Evolutionary conservation across 2,329 filamentous ascomycete species (phyloP), one percentile per base, ranked within the genome.

Genomic region (Diplodia seriata): DNA sequence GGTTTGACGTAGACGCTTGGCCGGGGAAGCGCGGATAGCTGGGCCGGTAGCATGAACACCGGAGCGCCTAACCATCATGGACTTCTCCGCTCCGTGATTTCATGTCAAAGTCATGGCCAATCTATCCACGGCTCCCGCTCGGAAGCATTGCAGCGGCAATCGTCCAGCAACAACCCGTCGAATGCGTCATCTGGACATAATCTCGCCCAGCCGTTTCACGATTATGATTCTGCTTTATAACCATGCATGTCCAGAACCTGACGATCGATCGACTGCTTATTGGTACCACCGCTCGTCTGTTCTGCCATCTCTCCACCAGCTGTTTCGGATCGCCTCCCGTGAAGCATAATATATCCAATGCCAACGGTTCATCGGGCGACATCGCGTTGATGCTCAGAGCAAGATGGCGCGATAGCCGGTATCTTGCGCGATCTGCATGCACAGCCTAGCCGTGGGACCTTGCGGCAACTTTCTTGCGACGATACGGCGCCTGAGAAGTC

Each of bases 1-100:
- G 57, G 59, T 63, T 63, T 63, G 59, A 51, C 47, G 29, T 63
- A 51, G 29, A 63, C 23, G 43, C 59, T 47, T 63, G 59, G 29
- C 43, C 31, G 59, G 29, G 59, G 47, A 63, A 63, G 56, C 57
- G 40, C 57, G 57, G 57, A 26, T 50, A 14, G 4, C 57, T 12
- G n/a, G 56, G 3, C 56, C 23, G 31, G 56, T 43, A 12, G 36
- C 55, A 15, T 31, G 15, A 43, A 11, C 15, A 43, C 18, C 26
- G 56, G 57, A 43, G 49, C 40, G 43, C 57, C 57, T 62, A 6
- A 62, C 57, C 43, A 15, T 29, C 14, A 5, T 50, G 43, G 40
- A 43, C 20, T 38, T 33, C 26, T 26, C 29, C 18, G n/a, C 23
- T 15, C 40, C 59, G 26, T 38, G 47, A 63, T 51, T 26, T 15